Conservation (phyloP, 495 filamentous ascomycete genomes). For the Hyaloscypha bicolor region DNA sequence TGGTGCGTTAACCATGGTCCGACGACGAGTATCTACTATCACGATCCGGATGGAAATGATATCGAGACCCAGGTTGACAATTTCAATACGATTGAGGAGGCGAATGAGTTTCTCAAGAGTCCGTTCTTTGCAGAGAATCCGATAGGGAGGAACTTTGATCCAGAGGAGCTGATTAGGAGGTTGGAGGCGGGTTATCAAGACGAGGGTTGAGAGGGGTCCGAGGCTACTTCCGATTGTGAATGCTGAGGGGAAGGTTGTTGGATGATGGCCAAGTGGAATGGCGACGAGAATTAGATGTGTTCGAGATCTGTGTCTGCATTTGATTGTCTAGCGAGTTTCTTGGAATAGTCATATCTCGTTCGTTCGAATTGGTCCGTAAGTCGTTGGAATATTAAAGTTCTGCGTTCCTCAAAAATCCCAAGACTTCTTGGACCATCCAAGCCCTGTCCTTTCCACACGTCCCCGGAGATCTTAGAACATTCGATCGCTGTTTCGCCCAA, state of each 20-base stretch:
- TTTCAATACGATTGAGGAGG: constrained; percentile 42
- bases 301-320: too few species aligned
- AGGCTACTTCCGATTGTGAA: neutral
- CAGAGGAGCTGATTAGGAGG: constrained; percentile 40
- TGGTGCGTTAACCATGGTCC: constrained; percentile 50
- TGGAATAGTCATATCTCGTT: too few species aligned
- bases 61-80: constrained; percentile 51
- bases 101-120: constrained; percentile 38
- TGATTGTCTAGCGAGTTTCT: too few species aligned
- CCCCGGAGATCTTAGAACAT: too few species aligned
- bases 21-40: constrained; percentile 48
- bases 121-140: constrained; percentile 36
- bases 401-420: too few species aligned
- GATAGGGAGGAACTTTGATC: constrained; percentile 41
- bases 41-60: constrained; percentile 49
- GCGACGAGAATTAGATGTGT: too few species aligned
- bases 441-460: too few species aligned
- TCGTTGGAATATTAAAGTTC: too few species aligned
- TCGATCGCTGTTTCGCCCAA: too few species aligned
- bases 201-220: constrained; percentile 33
- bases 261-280: too few species aligned
- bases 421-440: too few species aligned
- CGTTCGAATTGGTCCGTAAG: too few species aligned
- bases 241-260: neutral
- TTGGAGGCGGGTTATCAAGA: constrained; percentile 41